These are phyloP conservation scores for Pseudogymnoascus pannorum DNA, from an alignment of 2,329 filamentous ascomycete species.

Conservation along the genomic window DNA sequence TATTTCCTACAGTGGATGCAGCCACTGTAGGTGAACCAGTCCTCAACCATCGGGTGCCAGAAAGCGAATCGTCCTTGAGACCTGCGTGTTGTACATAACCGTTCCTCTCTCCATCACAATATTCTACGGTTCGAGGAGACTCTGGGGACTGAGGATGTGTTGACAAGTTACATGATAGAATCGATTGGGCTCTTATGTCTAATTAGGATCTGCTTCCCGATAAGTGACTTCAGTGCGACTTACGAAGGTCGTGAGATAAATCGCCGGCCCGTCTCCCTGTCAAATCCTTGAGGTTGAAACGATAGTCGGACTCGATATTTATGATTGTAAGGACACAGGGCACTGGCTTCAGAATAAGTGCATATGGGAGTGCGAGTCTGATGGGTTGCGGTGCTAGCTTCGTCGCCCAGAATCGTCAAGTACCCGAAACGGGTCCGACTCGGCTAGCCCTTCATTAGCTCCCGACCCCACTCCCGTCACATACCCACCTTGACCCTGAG, in stretches of 20 bases:
- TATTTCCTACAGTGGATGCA: too few species aligned
- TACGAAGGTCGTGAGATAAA: background rate
- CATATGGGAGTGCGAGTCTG: too few species aligned
- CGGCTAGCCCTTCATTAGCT: too few species aligned
- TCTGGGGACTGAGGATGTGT: background rate
- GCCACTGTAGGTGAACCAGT: background rate
- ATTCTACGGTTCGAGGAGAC: background rate
- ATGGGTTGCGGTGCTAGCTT: too few species aligned
- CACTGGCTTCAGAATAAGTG: too few species aligned
- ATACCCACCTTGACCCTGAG: too few species aligned
- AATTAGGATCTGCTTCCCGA: background rate
- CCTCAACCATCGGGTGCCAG: background rate
- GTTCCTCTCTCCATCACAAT: background rate
- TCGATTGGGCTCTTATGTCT: background rate
- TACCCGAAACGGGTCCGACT: too few species aligned
- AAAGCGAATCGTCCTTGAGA: background rate
- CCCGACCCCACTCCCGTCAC: too few species aligned
- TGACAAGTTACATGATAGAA: background rate
- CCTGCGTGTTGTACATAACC: background rate
- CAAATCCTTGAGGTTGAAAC: background rate
- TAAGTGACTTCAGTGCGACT: background rate
- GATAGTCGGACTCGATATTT: background rate
- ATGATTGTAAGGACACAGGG: too few species aligned
- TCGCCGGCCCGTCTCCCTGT: background rate
- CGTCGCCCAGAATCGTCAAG: too few species aligned